Evolutionary conservation across 306 rosid species (phyloP), one percentile per base, ranked within the genome.

Genomic region (Cicer chorassanicum): DNA sequence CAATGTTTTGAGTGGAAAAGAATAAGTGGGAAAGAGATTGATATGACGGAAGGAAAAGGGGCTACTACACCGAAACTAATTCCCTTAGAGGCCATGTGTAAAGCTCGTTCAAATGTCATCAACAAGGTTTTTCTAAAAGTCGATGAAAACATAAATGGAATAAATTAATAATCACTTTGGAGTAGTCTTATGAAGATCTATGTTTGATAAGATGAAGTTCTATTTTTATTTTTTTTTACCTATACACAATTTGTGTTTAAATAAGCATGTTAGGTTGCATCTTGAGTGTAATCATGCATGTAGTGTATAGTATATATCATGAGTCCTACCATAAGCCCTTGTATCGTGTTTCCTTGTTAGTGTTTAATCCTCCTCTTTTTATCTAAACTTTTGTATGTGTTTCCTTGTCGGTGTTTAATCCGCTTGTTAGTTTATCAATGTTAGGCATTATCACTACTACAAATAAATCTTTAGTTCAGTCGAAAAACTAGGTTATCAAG

Each of bases 1-100:
- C 81, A 77, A 77, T 78, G 82, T 61, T 78, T 78, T 21, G 76
- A 78, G 19, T 78, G 82, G 82, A 71, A 71, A 42, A 68, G 73
- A 62, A 29, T 19, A 6, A 78, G 43, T 43, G 78, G 51, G 57
- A 1, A 63, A 24, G 50, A 78, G 43, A 42, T 78, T 63, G 82
- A 78, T 42, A 71, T 78, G 73, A 70, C n/a, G 7, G 82, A 78
- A 78, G 82, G 82, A 11, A 78, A 70, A 62, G 82, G 78, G 2
- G 65, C 59, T 2, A 71, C 78, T 54, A 50, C 53, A 0, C 78
- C 82, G 0, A 78, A 71, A 38, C 29, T 43, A 11, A 41, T 78
- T 71, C 77, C 82, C 0, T 70, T 78, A 13, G 78, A 71, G 50
- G 82, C 78, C 1, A 50, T 70, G 72, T 71, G 82, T 53, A 51